A percentile compares a stretch with the other conserved stretches of the same genome.
phyloP scores from a whole-genome alignment of 1,284 basidiomycete species.

The Veloboletus limbatus region DNA sequence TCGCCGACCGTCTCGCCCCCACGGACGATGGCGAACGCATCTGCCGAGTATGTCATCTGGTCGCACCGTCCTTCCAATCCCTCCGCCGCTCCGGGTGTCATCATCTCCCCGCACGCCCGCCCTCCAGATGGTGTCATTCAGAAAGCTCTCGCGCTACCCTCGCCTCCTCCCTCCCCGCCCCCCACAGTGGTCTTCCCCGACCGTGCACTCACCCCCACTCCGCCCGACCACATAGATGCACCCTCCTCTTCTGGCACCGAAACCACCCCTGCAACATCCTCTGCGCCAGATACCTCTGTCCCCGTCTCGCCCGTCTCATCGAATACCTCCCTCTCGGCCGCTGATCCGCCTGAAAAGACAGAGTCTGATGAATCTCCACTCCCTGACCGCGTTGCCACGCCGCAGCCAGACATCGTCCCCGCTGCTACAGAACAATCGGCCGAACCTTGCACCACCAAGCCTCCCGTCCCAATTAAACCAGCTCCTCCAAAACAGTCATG shows the following conservation, averaged over 20 bases:
- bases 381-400: slow-evolving; percentile 16
- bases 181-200: slow-evolving; percentile 7
- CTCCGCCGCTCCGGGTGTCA: slow-evolving; percentile 57
- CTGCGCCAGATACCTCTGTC: slow-evolving; percentile 44
- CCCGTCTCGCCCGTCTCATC: slow-evolving; percentile 60
- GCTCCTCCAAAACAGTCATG: slow-evolving; percentile 50
- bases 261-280: slow-evolving; percentile 41
- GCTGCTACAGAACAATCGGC: not conserved
- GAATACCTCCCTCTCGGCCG: slow-evolving; percentile 53
- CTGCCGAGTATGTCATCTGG: slow-evolving; percentile 50
- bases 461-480: slow-evolving; percentile 22
- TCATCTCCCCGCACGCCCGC: slow-evolving; percentile 58
- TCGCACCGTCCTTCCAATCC: slow-evolving; percentile 63
- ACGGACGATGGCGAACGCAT: slow-evolving; percentile 3
- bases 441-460: not conserved
- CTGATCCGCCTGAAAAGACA: slow-evolving; percentile 26
- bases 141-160: slow-evolving; percentile 49
- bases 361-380: slow-evolving; percentile 11
- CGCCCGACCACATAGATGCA: slow-evolving; percentile 27
- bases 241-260: slow-evolving; percentile 42
- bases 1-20: slow-evolving; percentile 13
- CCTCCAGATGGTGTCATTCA: slow-evolving; percentile 56
- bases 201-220: slow-evolving; percentile 8
- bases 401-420: slow-evolving; percentile 12
- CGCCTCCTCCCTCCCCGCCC: slow-evolving; percentile 52